A percentile compares a stretch with the other conserved stretches of the same genome.
Conservation (phyloP, 116 monocot species). For the Cymodocea nodosa region DNA sequence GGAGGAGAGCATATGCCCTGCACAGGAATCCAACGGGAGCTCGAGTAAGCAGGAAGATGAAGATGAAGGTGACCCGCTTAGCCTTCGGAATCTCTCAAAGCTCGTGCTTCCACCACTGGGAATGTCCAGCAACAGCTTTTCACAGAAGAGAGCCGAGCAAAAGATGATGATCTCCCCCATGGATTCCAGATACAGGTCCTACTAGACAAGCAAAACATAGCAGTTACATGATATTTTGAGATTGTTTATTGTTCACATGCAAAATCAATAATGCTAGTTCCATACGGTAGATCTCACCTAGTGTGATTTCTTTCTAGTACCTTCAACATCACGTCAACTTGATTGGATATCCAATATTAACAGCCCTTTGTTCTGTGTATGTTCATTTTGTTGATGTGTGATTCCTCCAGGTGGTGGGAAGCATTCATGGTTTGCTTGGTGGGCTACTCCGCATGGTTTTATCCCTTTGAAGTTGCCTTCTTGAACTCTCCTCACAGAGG, state of each 20-base stretch:
- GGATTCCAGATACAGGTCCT: slow-evolving; percentile 77
- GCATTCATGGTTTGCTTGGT: slow-evolving; percentile 75
- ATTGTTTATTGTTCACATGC: too few relatives aligned
- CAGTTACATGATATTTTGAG: too few relatives aligned
- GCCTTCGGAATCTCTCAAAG: slow-evolving; percentile 68
- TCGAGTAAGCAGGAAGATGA: slow-evolving; percentile 7
- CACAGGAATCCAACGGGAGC: neutral
- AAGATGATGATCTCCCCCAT: slow-evolving; percentile 52
- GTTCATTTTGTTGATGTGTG: too few relatives aligned
- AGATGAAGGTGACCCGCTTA: slow-evolving; percentile 22
- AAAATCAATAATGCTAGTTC: too few relatives aligned
- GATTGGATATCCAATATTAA: too few relatives aligned
- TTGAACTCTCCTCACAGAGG: slow-evolving; percentile 43
- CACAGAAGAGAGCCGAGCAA: slow-evolving; percentile 8
- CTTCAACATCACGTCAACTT: too few relatives aligned
- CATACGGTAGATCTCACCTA: too few relatives aligned
- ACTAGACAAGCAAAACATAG: too few relatives aligned
- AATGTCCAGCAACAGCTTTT: slow-evolving; percentile 21
- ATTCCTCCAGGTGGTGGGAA: slow-evolving; percentile 64
- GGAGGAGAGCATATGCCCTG: neutral
- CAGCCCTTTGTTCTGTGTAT: too few relatives aligned
- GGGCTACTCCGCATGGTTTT: slow-evolving; percentile 81
- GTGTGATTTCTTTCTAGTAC: too few relatives aligned
- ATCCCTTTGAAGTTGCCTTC: slow-evolving; percentile 87
- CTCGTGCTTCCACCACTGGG: slow-evolving; percentile 80